Conservation (phyloP, 768 basidiomycete species). For the Botryobasidium botryosum region DNA sequence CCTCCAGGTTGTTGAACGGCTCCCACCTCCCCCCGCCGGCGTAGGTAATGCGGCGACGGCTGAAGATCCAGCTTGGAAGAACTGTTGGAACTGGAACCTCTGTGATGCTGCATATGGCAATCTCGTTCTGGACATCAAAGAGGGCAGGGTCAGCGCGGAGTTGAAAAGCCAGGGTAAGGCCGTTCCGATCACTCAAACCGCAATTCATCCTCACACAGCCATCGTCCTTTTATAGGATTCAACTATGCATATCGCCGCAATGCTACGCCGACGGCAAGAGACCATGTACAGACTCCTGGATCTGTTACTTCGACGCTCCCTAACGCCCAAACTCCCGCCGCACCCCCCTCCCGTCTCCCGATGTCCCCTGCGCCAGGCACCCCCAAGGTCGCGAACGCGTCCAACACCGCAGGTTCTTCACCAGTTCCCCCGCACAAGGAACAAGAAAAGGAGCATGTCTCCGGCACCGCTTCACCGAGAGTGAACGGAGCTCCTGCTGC, state of each 20-base stretch:
- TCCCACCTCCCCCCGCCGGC: slow-evolving; percentile 39
- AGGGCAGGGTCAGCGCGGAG: slow-evolving; percentile 83
- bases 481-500: too few relatives aligned
- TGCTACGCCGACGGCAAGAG: too few relatives aligned
- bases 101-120: slow-evolving; percentile 91
- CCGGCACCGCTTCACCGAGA: too few relatives aligned
- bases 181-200: slow-evolving; percentile 7
- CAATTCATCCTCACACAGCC: background rate
- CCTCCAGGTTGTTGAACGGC: slow-evolving; percentile 61
- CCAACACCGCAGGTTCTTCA: too few relatives aligned
- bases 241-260: slow-evolving; percentile 82
- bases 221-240: slow-evolving; percentile 41
- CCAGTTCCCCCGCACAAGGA: too few relatives aligned
- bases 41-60: slow-evolving; percentile 37
- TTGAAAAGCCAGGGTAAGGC: slow-evolving; percentile 80
- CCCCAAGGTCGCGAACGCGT: too few relatives aligned
- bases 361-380: too few relatives aligned
- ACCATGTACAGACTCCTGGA: too few relatives aligned
- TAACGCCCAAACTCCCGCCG: too few relatives aligned
- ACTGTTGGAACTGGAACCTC: slow-evolving; percentile 98
- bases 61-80: slow-evolving; percentile 95
- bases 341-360: too few relatives aligned
- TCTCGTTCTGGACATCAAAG: slow-evolving; percentile 74
- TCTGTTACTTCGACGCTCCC: too few relatives aligned
- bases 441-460: too few relatives aligned